Conservation (phyloP, 1,139 yeast genomes). For the Saccharomyces uvarum region DNA sequence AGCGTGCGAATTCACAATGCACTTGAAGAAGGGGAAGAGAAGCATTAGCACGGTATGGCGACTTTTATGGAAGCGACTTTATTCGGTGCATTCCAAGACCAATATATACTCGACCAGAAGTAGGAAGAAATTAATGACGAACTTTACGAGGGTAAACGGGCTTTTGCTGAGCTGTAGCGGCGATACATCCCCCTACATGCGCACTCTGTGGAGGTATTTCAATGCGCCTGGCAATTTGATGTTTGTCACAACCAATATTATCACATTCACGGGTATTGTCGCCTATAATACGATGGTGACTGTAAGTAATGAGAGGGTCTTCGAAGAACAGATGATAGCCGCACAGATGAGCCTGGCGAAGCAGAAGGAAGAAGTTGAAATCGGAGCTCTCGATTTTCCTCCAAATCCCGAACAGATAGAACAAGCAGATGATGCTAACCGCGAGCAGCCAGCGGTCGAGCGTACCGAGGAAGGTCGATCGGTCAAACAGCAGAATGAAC, state of each 20-base stretch:
- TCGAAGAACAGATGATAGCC: slow-evolving; percentile 3
- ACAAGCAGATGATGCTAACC: background rate
- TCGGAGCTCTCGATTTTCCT: background rate
- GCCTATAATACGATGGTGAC: slow-evolving; percentile 23
- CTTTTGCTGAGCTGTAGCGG: background rate
- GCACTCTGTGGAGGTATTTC: slow-evolving; percentile 28
- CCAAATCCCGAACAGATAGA: background rate
- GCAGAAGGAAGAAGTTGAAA: background rate
- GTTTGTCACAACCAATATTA: slow-evolving; percentile 30
- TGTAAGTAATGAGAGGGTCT: slow-evolving; percentile 12
- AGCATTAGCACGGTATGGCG: background rate
- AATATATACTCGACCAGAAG: background rate
- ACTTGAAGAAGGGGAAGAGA: background rate
- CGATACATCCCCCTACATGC: background rate
- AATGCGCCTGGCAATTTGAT: slow-evolving; percentile 30
- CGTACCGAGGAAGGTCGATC: background rate
- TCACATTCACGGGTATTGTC: slow-evolving; percentile 27
- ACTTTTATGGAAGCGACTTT: background rate
- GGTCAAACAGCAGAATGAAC: background rate
- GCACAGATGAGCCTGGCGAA: slow-evolving; percentile 4
- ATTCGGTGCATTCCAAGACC: background rate
- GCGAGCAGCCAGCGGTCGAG: background rate
- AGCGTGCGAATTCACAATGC: background rate
- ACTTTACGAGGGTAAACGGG: background rate
- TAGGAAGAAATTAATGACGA: background rate